A percentile compares a stretch with the other conserved stretches of the same genome.
phyloP scores from a whole-genome alignment of 1,284 basidiomycete species.

The Vanrija sp. region DNA sequence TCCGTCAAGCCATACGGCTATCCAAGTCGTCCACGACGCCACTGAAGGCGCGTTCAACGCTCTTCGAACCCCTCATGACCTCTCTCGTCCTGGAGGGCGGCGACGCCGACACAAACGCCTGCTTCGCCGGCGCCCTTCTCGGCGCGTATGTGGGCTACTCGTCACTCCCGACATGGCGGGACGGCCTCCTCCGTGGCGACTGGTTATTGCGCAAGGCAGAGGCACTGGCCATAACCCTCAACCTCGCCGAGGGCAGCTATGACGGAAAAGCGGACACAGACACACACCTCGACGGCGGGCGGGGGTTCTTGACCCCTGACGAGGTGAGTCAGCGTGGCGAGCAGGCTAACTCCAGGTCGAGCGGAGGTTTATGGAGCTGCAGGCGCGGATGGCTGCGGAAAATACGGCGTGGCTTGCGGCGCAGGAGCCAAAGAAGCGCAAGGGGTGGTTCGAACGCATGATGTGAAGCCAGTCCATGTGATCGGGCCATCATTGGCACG shows the following conservation, averaged over 20 bases:
- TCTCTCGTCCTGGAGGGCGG: constrained; percentile 9
- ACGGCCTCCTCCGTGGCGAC: constrained; percentile 1
- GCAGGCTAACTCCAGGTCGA: constrained; percentile 4
- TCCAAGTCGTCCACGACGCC: not conserved
- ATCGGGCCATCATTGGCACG: too few relatives aligned
- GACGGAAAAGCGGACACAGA: constrained; percentile 3
- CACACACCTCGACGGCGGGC: constrained; percentile 6
- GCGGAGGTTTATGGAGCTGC: constrained; percentile 6
- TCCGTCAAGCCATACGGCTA: constrained; percentile 3
- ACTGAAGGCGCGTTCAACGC: not conserved
- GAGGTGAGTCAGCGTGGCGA: not conserved
- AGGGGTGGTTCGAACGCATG: too few relatives aligned
- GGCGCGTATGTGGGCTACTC: constrained; percentile 12
- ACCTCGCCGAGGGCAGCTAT: constrained; percentile 3
- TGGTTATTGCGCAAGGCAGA: constrained; percentile 10
- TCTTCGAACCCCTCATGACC: constrained; percentile 13
- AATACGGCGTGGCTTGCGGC: not conserved
- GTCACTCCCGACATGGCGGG: constrained; percentile 11
- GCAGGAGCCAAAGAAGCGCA: too few relatives aligned
- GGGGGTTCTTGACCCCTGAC: constrained; percentile 2
- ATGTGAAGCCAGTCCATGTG: too few relatives aligned
- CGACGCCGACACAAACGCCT: constrained; percentile 19
- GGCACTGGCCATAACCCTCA: constrained; percentile 2
- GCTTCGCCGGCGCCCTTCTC: constrained; percentile 12
- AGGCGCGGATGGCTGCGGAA: constrained; percentile 9